phyloP scores from a whole-genome alignment of 2,329 filamentous ascomycete species.

The Epichloe uncinata region DNA sequence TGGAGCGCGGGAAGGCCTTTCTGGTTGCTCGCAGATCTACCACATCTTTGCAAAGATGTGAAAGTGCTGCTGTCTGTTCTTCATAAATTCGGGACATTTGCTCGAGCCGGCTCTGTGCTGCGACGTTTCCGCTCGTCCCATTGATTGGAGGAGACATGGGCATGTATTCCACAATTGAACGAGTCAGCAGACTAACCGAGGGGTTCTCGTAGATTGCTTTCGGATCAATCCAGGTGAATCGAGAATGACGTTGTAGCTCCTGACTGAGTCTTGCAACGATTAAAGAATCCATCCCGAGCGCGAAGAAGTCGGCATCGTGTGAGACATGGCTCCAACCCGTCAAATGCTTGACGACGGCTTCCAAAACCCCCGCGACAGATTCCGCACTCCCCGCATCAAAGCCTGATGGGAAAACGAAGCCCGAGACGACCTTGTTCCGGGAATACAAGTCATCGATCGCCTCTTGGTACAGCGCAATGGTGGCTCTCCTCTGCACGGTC shows the following conservation, averaged over 20 bases:
- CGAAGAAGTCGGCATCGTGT: slow-evolving; percentile 4
- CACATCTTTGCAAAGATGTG: background rate
- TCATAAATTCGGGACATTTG: background rate
- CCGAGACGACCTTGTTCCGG: background rate
- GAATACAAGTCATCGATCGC: slow-evolving; percentile 7
- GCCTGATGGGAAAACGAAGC: too few relatives aligned
- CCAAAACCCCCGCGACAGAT: background rate
- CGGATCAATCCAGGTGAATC: background rate
- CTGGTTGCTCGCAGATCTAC: background rate
- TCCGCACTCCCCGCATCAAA: background rate
- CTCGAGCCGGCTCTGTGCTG: background rate
- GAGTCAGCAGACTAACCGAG: background rate
- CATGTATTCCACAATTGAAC: background rate
- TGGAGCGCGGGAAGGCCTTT: background rate
- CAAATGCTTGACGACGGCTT: background rate
- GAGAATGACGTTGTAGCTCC: background rate
- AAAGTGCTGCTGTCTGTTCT: background rate
- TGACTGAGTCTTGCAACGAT: background rate
- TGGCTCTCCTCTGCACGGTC: slow-evolving; percentile 6
- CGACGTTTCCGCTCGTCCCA: background rate
- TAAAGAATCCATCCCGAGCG: slow-evolving; percentile 6
- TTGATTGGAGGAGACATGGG: background rate
- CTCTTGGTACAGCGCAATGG: slow-evolving; percentile 4
- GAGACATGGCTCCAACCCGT: background rate
- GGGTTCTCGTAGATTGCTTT: background rate